Percentiles rank a stretch among this genome's conserved stretches.
These are phyloP conservation scores for Starmera amethionina DNA, from an alignment of 805 yeast species.

Conservation along the genomic window DNA sequence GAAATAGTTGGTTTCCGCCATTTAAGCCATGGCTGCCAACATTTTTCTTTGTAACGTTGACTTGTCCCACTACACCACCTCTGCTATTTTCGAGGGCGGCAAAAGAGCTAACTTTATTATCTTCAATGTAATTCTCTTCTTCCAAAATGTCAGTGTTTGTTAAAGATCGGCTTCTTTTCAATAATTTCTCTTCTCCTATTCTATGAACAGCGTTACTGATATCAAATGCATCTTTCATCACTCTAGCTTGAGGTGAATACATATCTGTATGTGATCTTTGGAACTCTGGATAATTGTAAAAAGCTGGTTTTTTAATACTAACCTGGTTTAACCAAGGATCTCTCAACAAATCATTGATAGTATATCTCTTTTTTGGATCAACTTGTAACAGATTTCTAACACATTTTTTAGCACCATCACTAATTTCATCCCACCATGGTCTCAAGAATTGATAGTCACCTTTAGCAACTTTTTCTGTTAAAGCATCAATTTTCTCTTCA, in stretches of 20 bases:
- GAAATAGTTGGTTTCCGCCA: constrained; percentile 21
- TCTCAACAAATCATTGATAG: constrained; percentile 52
- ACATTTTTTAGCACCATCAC: constrained; percentile 81
- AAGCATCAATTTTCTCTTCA: constrained; percentile 40
- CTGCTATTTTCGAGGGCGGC: constrained; percentile 11
- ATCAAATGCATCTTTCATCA: constrained; percentile 79
- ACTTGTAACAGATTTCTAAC: constrained; percentile 72
- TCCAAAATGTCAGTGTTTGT: constrained; percentile 11
- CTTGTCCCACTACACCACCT: constrained; percentile 11
- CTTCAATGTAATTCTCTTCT: constrained; percentile 14
- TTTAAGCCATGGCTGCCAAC: constrained; percentile 4
- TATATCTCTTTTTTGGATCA: constrained; percentile 59
- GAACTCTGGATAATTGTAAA: constrained; percentile 11
- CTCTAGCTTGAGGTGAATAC: constrained; percentile 69
- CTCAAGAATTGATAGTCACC: constrained; percentile 65
- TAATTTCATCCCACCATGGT: constrained; percentile 90
- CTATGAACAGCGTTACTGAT: constrained; percentile 81
- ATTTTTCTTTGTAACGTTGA: constrained; percentile 3
- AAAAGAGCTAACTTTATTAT: constrained; percentile 2
- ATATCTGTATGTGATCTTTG: constrained; percentile 14
- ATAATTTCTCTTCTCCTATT: constrained; percentile 17
- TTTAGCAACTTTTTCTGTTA: constrained; percentile 56
- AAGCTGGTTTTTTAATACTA: constrained; percentile 13
- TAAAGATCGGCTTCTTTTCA: constrained; percentile 6
- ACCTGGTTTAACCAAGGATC: constrained; percentile 57